Conservation (phyloP, 305 asterid species). For the Andrographis paniculata region DNA sequence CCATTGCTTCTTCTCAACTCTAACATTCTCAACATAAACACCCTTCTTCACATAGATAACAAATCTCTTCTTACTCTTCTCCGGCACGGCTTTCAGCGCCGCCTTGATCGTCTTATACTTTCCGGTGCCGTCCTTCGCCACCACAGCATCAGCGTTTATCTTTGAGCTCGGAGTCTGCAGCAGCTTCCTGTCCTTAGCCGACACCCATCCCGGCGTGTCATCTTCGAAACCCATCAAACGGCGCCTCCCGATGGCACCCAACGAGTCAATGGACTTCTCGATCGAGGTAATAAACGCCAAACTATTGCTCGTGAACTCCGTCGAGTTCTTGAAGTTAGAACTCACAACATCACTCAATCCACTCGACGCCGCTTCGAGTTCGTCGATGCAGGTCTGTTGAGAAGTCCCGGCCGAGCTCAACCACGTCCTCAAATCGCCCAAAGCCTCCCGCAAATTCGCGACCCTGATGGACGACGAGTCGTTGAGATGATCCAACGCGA, state of each 20-base stretch:
- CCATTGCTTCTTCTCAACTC: constrained; percentile 53
- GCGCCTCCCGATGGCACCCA: constrained; percentile 30
- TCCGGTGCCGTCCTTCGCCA: constrained; percentile 71
- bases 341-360: constrained; percentile 8
- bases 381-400: constrained; percentile 52
- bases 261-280: constrained; percentile 18
- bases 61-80: constrained; percentile 56
- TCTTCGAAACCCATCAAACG: constrained; percentile 38
- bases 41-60: constrained; percentile 77
- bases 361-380: constrained; percentile 16
- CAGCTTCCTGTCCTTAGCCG: constrained; percentile 42
- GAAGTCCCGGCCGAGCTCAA: constrained; percentile 50
- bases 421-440: constrained; percentile 51
- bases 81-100: constrained; percentile 59
- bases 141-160: constrained; percentile 52
- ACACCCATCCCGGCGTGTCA: constrained; percentile 39
- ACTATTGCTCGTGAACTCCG: constrained; percentile 51
- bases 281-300: constrained; percentile 36
- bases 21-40: constrained; percentile 55
- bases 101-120: constrained; percentile 48
- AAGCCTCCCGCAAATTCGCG: constrained; percentile 14
- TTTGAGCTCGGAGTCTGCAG: constrained; percentile 28
- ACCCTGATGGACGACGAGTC: constrained; percentile 25
- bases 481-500: constrained; percentile 51
- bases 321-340: constrained; percentile 32